A percentile compares a stretch with the other conserved stretches of the same genome.
Conservation (phyloP, 2,329 filamentous ascomycete species). For the Akanthomyces uredinophilus region DNA sequence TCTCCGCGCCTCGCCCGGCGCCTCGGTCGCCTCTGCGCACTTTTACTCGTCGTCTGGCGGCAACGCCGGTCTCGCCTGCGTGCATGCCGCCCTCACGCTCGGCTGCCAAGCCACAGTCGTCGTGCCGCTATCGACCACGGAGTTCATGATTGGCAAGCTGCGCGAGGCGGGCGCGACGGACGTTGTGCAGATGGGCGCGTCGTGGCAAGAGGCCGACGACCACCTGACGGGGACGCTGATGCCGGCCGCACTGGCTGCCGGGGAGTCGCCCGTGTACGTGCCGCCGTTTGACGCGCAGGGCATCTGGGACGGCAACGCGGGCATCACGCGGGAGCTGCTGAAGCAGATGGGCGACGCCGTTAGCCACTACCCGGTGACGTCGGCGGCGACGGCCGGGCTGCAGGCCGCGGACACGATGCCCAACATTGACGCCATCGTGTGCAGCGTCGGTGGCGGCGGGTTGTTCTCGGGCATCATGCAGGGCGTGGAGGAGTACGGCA, state of each 20-base stretch:
- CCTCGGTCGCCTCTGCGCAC: conserved; percentile 33
- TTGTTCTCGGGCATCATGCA: conserved; percentile 69
- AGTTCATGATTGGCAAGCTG: conserved; percentile 64
- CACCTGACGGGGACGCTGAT: conserved; percentile 55
- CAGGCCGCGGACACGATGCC: conserved; percentile 32
- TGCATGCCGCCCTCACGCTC: conserved; percentile 62
- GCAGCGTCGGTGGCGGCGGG: conserved; percentile 74
- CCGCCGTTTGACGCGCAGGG: conserved; percentile 62
- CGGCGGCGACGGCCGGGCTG: conserved; percentile 63
- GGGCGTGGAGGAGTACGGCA: conserved; percentile 42
- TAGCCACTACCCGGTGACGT: conserved; percentile 36
- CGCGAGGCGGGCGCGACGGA: conserved; percentile 53
- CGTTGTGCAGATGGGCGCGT: conserved; percentile 61
- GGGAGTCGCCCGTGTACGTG: conserved; percentile 49
- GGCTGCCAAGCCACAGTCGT: conserved; percentile 64
- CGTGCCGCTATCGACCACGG: conserved; percentile 60
- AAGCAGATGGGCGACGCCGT: conserved; percentile 28
- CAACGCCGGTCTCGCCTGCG: conserved; percentile 75
- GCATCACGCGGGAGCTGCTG: conserved; percentile 45
- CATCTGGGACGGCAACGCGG: conserved; percentile 60
- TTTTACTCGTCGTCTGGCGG: conserved; percentile 73
- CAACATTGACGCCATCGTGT: conserved; percentile 61
- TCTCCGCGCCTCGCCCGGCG: conserved; percentile 14
- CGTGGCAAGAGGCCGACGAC: conserved; percentile 63
- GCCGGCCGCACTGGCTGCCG: conserved; percentile 21